Evolutionary conservation across 345 rosid species (phyloP), one percentile per base, ranked within the genome.

Genomic region (Sonneratia caseolaris): DNA sequence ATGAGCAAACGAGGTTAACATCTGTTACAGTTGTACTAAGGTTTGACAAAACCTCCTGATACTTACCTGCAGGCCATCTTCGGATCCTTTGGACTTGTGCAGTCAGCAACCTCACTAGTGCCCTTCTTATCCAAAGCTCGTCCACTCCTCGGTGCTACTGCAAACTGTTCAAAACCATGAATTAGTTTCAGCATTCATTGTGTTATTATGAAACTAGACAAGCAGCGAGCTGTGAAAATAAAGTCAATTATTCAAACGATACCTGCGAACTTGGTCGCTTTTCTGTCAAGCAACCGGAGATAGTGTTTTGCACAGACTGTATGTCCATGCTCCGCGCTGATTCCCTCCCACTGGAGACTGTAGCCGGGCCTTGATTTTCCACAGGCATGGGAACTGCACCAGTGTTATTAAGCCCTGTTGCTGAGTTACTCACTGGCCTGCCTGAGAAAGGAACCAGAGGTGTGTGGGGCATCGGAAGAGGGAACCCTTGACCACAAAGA

Each of bases 401-500:
- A 51, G 67, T 71, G 75, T 77, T 71, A 4, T 24, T 62, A 32
- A 40, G 40, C 69, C 81, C 87, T 42, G 27, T 38, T 35, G 77
- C 53, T 68, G 93, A n/a, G 73, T 79, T 84, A 76, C 66, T 66
- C 70, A 80, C 74, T 65, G 81, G 81, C 3, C 80, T 80, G 66
- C 84, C 85, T 0, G 83, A 66, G 66, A 81, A 69, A 66, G 87
- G 78, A 69, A 78, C 37, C 43, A 75, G 64, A 4, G 85, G 81
- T 61, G 80, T 67, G 71, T 68, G 72, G 13, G 80, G 83, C 80
- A 85, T 77, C 55, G 77, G 72, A 75, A 71, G 68, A 57, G 89
- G 88, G 71, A 80, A 61, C 59, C 86, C 88, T 74, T 83, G 90
- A 79, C 79, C 68, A 64, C 75, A 78, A 82, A 75, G 57, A 75